These are phyloP conservation scores for Trichosanthes truncata DNA, from an alignment of 306 rosid species.

Conservation along the genomic window DNA sequence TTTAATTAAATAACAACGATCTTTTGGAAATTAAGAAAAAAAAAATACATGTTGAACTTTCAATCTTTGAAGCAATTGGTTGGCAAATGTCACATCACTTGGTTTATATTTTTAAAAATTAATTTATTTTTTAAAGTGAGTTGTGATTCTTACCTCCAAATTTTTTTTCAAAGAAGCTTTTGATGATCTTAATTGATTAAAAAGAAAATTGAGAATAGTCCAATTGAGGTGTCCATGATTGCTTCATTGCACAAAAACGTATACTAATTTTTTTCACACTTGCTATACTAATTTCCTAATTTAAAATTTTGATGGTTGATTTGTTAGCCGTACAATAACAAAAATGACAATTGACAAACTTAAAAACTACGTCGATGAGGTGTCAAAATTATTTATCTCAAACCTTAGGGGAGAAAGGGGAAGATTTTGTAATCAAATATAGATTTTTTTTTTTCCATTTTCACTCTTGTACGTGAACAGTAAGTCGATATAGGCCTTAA, in stretches of 20 bases:
- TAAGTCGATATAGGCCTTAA: background rate
- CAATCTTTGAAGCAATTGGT: background rate
- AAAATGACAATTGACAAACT: background rate
- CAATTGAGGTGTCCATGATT: background rate
- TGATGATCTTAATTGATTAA: background rate
- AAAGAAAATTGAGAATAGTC: background rate
- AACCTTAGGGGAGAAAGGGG: background rate
- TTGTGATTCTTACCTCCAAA: background rate
- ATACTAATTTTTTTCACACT: background rate
- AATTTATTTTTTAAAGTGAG: background rate
- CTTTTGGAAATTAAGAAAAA: background rate
- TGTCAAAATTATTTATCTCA: background rate
- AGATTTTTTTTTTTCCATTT: too few species aligned
- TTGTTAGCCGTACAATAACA: background rate
- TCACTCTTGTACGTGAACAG: background rate
- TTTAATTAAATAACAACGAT: background rate
- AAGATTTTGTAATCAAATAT: background rate
- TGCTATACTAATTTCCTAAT: background rate
- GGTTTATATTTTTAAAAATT: background rate
- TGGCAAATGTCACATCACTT: background rate
- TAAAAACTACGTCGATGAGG: background rate
- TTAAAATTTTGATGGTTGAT: background rate
- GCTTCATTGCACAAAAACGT: background rate
- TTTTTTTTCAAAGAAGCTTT: background rate
- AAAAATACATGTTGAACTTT: background rate